Evolutionary conservation across 164 flowering plant species (phyloP), one percentile per base, ranked within the genome.

Genomic region (Nymphaea thermarum): DNA sequence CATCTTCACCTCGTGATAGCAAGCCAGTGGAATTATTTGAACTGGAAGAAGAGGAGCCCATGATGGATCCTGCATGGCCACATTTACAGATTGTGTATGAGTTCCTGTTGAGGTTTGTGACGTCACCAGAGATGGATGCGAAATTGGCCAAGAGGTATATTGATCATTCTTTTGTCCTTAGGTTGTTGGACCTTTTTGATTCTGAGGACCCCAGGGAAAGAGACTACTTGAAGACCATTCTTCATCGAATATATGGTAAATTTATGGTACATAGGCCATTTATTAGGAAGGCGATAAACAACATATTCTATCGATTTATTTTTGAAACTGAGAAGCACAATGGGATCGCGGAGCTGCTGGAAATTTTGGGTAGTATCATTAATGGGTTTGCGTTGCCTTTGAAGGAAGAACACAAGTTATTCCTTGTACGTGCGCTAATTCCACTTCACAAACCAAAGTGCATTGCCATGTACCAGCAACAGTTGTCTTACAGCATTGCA

Each of bases 201-300:
- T 87, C 93, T 41, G 96, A 91, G 66, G 97, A 91, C 72, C 91
- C 90, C 16, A 82, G 97, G 67, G 97, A 91, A 72, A 83, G 97
- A 76, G 96, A 89, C 69, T 89, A 86, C 74, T 73, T 91, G 77
- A 91, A 91, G 72, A 87, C 89, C 6, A 82, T 89, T 74, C 85
- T 91, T 25, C 97, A 91, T 67, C 91, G 93, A 3, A 76, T 89
- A 41, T 91, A 91, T 79, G 96, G 96, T 3, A 91, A 91, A 70
- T 87, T 89, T 71, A 91, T 91, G 96, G 90, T 85, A 36, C 93
- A 89, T 67, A 82, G 97, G 0, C 96, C 97, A 5, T 86, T 79
- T 73, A 84, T 91, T 57, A 78, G 96, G 75, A 91, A 89, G 78
- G 76, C 90, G 60, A 87, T 91, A 66, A 91, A 89, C 76, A 78